A percentile compares a stretch with the other conserved stretches of the same genome.
phyloP scores from a whole-genome alignment of 495 filamentous ascomycete species.

The Evansstolkia leycettana region DNA sequence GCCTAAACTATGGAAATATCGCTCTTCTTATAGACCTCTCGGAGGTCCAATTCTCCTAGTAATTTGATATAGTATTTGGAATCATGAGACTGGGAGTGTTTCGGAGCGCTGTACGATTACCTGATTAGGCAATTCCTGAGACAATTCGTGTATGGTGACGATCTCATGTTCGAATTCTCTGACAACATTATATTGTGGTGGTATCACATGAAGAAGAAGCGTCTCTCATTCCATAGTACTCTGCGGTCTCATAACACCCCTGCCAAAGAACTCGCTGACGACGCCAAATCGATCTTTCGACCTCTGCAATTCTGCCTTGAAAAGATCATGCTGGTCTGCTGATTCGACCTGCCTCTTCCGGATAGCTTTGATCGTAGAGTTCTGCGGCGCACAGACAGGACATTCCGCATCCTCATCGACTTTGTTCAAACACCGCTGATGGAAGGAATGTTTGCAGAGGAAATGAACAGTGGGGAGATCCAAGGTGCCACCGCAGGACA shows the following conservation, averaged over 20 bases:
- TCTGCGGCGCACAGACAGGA: constrained; percentile 67
- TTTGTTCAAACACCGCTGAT: constrained; percentile 68
- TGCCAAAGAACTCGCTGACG: constrained; percentile 85
- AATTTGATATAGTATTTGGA: no score
- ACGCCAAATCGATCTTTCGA: constrained; percentile 78
- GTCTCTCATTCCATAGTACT: constrained; percentile 24
- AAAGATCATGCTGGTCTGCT: constrained; percentile 81
- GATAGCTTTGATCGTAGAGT: constrained; percentile 77
- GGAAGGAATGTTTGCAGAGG: constrained; percentile 91
- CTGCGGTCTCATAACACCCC: constrained; percentile 66
- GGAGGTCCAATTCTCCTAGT: no score
- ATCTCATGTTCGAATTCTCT: no score
- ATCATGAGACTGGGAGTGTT: no score
- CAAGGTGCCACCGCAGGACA: constrained; percentile 58
- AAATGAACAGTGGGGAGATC: constrained; percentile 91
- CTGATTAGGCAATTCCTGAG: no score
- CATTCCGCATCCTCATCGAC: constrained; percentile 65
- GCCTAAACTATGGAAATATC: no score
- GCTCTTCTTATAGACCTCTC: no score
- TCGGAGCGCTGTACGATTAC: no score
- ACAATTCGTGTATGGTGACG: no score
- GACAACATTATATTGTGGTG: no score
- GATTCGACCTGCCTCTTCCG: constrained; percentile 78
- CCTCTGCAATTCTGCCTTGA: constrained; percentile 65
- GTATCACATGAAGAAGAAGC: no score